A percentile compares a stretch with the other conserved stretches of the same genome.
Evolutionary conservation across 2,329 filamentous ascomycete genomes (phyloP).

Genomic region (Purpureocillium takamizusanense): DNA sequence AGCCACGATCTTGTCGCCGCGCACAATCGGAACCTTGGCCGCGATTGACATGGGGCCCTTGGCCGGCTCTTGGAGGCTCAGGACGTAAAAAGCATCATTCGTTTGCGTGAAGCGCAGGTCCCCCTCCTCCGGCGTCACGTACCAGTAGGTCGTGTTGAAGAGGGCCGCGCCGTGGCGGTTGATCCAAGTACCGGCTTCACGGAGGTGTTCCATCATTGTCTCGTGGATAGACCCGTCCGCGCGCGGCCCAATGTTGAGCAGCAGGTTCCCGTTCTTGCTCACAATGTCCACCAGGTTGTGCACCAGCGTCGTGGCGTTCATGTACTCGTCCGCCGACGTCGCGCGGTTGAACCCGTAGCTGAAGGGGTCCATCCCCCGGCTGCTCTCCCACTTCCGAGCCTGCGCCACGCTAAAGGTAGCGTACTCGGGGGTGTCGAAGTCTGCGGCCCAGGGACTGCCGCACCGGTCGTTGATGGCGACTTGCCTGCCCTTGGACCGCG

Average conservation of each 20-base stretch:
- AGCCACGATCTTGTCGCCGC: no score
- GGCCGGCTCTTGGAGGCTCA: no score
- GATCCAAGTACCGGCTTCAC: constrained; percentile 45
- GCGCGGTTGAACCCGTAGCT: constrained; percentile 51
- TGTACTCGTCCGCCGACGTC: constrained; percentile 37
- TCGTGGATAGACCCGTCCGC: constrained; percentile 45
- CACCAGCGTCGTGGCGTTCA: constrained; percentile 41
- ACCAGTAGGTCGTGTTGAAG: constrained; percentile 49
- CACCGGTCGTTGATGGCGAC: constrained; percentile 49
- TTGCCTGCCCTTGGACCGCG: constrained; percentile 29
- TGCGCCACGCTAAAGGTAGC: constrained; percentile 23
- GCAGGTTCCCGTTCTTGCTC: constrained; percentile 45
- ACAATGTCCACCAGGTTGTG: constrained; percentile 41
- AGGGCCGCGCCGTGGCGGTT: constrained; percentile 42
- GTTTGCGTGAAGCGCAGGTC: constrained; percentile 43
- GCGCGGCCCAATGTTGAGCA: constrained; percentile 47
- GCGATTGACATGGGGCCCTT: no score
- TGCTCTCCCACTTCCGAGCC: constrained; percentile 50
- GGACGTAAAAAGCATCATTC: constrained; percentile 41
- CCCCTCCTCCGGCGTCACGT: constrained; percentile 32
- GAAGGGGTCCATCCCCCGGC: constrained; percentile 50
- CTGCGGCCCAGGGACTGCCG: constrained; percentile 36
- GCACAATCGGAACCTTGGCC: no score
- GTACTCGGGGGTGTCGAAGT: constrained; percentile 56
- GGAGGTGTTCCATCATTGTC: constrained; percentile 35